These are phyloP conservation scores for Aspergillus sclerotiicarbonarius DNA, from an alignment of 495 filamentous ascomycete species.

Conservation along the genomic window DNA sequence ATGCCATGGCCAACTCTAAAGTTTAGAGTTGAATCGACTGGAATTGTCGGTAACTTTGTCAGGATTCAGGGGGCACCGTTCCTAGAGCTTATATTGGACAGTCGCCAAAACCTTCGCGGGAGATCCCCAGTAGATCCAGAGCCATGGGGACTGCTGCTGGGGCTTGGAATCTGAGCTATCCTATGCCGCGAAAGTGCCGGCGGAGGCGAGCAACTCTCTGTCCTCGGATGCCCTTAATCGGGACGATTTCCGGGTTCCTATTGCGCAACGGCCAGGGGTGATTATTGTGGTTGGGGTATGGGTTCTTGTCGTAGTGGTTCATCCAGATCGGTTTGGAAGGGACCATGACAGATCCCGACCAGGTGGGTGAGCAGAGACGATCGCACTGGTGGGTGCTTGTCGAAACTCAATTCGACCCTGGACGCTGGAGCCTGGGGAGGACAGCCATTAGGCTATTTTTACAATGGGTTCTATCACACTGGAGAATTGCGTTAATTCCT, in stretches of 20 bases:
- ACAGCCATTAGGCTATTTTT: background rate
- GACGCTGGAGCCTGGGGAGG: conserved; percentile 2
- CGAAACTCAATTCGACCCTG: conserved; percentile 37
- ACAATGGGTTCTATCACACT: too few relatives aligned
- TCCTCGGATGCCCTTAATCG: too few relatives aligned
- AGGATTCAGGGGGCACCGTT: conserved; percentile 21
- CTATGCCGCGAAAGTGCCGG: too few relatives aligned
- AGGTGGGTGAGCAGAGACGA: conserved; percentile 34
- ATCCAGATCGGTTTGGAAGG: too few relatives aligned
- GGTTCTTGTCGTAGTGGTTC: too few relatives aligned
- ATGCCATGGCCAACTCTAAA: conserved; percentile 6
- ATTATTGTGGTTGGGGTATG: too few relatives aligned
- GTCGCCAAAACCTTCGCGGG: conserved; percentile 39
- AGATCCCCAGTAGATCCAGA: conserved; percentile 46
- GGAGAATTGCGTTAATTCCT: background rate
- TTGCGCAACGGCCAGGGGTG: too few relatives aligned
- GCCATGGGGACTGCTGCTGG: conserved; percentile 1
- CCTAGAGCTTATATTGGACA: conserved; percentile 28
- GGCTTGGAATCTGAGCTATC: background rate
- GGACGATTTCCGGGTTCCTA: too few relatives aligned
- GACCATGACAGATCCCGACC: conserved; percentile 18
- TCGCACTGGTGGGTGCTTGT: conserved; percentile 39
- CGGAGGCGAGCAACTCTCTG: too few relatives aligned
- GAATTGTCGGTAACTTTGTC: conserved; percentile 27
- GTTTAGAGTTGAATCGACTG: conserved; percentile 19